phyloP scores from a whole-genome alignment of 2,329 filamentous ascomycete species.

The Penicillium oxalicum region DNA sequence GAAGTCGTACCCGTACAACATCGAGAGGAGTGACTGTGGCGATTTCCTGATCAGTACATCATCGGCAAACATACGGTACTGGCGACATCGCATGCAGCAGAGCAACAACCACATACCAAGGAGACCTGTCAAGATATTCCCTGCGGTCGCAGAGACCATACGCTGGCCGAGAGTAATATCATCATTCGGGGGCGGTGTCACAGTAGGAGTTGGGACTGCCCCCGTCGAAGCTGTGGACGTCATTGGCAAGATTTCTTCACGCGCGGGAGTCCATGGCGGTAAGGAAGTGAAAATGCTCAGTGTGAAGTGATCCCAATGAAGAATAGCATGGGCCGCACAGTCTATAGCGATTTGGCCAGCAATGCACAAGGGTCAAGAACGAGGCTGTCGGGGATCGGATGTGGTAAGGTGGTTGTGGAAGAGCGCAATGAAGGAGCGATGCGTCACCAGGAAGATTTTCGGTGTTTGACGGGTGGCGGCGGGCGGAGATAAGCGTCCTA shows the following conservation, averaged over 20 bases:
- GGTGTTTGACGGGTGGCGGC: slow-evolving; percentile 22
- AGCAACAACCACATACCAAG: slow-evolving; percentile 57
- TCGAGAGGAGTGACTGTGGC: slow-evolving; percentile 82
- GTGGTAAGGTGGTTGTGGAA: slow-evolving; percentile 1
- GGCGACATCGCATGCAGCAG: not conserved
- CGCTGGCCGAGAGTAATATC: slow-evolving; percentile 78
- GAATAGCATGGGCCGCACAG: slow-evolving; percentile 7
- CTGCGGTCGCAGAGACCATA: slow-evolving; percentile 89
- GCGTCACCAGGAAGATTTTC: slow-evolving; percentile 23
- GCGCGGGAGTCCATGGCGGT: slow-evolving; percentile 28
- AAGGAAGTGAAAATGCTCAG: slow-evolving; percentile 8
- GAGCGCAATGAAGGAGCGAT: slow-evolving; percentile 1
- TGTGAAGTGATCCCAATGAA: slow-evolving; percentile 7
- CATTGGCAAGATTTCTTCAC: slow-evolving; percentile 33
- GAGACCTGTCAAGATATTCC: slow-evolving; percentile 82
- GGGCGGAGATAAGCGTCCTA: slow-evolving; percentile 20
- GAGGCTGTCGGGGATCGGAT: not conserved
- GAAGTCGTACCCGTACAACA: slow-evolving; percentile 88
- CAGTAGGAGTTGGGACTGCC: slow-evolving; percentile 13
- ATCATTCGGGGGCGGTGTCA: slow-evolving; percentile 16
- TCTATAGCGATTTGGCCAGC: slow-evolving; percentile 12
- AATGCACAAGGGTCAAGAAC: not conserved
- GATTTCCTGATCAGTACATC: not conserved
- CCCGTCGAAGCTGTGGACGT: slow-evolving; percentile 25
- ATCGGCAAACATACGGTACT: not conserved